Evolutionary conservation across 2,329 filamentous ascomycete genomes (phyloP).

Genomic region (Cladosporium sp.): DNA sequence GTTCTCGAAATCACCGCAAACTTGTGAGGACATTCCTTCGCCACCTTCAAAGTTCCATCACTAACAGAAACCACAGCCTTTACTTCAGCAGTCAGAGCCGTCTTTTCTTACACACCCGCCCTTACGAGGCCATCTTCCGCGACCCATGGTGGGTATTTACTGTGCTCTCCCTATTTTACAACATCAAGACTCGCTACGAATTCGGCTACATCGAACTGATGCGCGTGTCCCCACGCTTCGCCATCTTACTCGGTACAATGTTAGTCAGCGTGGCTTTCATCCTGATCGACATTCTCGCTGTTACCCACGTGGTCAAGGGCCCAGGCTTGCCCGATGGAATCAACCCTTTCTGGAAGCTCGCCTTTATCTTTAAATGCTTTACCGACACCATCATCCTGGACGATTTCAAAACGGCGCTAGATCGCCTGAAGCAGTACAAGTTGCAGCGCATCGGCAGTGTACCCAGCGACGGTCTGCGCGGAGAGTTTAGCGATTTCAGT

Average conservation of each 20-base stretch:
- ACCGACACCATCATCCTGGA: constrained; percentile 63
- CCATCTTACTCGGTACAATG: constrained; percentile 58
- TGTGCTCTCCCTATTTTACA: constrained; percentile 55
- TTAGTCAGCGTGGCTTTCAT: constrained; percentile 57
- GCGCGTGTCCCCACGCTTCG: constrained; percentile 59
- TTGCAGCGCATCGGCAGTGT: constrained; percentile 32
- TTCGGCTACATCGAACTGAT: constrained; percentile 53
- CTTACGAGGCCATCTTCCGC: constrained; percentile 56
- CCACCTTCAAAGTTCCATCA: background rate
- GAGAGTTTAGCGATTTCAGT: constrained; percentile 19
- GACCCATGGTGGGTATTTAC: constrained; percentile 68
- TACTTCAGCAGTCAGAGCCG: constrained; percentile 46
- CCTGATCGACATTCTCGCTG: constrained; percentile 56
- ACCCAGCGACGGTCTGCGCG: constrained; percentile 23
- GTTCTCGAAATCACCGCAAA: constrained; percentile 61
- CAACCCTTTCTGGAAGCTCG: constrained; percentile 62
- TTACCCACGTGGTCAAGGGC: constrained; percentile 39
- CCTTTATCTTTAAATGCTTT: constrained; percentile 62
- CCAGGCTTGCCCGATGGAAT: constrained; percentile 46
- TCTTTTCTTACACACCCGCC: constrained; percentile 52
- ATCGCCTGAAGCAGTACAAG: constrained; percentile 42
- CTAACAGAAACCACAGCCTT: constrained; percentile 25
- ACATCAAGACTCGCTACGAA: constrained; percentile 59
- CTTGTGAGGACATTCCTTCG: constrained; percentile 35
- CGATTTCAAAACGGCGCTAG: constrained; percentile 60